Conservation (phyloP, 78 protist species). For the Tieghemostelium lacteum region DNA sequence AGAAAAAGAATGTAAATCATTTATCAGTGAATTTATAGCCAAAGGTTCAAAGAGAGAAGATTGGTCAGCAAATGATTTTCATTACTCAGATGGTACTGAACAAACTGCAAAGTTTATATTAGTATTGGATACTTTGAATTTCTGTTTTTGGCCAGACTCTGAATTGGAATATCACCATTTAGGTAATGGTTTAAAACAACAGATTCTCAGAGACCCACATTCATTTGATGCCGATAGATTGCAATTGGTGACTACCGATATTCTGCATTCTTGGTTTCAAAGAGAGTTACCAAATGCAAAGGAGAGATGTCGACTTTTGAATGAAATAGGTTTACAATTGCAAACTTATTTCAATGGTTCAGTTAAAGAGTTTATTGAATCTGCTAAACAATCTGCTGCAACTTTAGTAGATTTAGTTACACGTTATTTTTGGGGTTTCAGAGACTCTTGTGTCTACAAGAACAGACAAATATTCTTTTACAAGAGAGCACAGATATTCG, state of each 20-base stretch:
- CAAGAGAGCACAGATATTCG: slow-evolving; percentile 94
- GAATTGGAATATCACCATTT: slow-evolving; percentile 64
- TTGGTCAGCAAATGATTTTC: slow-evolving; percentile 74
- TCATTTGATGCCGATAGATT: slow-evolving; percentile 54
- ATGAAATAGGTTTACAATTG: slow-evolving; percentile 60
- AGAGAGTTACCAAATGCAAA: slow-evolving; percentile 52
- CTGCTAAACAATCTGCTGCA: slow-evolving; percentile 67
- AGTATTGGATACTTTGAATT: slow-evolving; percentile 89
- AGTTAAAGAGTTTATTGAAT: slow-evolving; percentile 40
- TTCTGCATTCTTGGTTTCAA: slow-evolving; percentile 32
- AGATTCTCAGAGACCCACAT: slow-evolving; percentile 21
- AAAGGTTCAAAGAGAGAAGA: slow-evolving; percentile 48
- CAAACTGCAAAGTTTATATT: slow-evolving; percentile 81
- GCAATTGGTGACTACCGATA: slow-evolving; percentile 18
- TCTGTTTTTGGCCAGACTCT: slow-evolving; percentile 89
- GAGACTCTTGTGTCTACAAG: slow-evolving; percentile 69
- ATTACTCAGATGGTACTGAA: slow-evolving; percentile 45
- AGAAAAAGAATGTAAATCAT: slow-evolving; percentile 34
- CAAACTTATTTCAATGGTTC: slow-evolving; percentile 39
- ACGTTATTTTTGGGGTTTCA: slow-evolving; percentile 75
- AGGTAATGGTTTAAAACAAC: slow-evolving; percentile 29
- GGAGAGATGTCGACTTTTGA: slow-evolving; percentile 60
- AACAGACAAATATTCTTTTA: slow-evolving; percentile 82
- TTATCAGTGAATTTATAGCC: not conserved
- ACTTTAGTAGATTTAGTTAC: slow-evolving; percentile 52